Evolutionary conservation across 2,329 filamentous ascomycete genomes (phyloP).

Genomic region (Penicillium sp.): DNA sequence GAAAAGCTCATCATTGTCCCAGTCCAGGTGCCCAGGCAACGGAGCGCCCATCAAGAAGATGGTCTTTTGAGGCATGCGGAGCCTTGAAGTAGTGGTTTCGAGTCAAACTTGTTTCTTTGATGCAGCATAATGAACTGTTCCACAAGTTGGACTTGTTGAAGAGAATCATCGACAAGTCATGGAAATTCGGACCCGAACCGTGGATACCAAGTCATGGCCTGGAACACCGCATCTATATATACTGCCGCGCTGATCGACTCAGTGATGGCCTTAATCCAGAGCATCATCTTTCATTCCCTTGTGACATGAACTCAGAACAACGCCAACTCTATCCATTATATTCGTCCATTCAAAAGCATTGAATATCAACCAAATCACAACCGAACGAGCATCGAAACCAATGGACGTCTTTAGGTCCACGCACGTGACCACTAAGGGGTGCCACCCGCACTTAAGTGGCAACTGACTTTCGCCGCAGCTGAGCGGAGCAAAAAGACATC

Average conservation of each 20-base stretch:
- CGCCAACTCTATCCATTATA: neutral
- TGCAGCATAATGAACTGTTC: neutral
- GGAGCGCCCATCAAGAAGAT: conserved; percentile 62
- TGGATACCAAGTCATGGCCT: neutral
- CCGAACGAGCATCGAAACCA: neutral
- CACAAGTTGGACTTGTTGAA: neutral
- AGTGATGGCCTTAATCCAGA: neutral
- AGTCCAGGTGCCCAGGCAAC: conserved; percentile 49
- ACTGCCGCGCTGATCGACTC: neutral
- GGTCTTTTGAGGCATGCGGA: conserved; percentile 30
- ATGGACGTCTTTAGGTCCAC: conserved; percentile 5
- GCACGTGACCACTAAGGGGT: conserved; percentile 27
- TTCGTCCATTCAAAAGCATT: neutral
- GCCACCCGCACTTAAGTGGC: conserved; percentile 22
- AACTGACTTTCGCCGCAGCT: conserved; percentile 34
- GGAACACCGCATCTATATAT: neutral
- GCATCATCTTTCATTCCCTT: neutral
- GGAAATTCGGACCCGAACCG: neutral
- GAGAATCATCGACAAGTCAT: neutral
- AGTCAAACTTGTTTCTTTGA: neutral
- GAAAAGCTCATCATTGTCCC: conserved; percentile 52
- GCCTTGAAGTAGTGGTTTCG: neutral
- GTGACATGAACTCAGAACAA: neutral
- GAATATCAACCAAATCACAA: neutral
- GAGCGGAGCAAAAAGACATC: conserved; percentile 22